Conservation (phyloP, 768 basidiomycete genomes). For the Leccinum aurantiacum region DNA sequence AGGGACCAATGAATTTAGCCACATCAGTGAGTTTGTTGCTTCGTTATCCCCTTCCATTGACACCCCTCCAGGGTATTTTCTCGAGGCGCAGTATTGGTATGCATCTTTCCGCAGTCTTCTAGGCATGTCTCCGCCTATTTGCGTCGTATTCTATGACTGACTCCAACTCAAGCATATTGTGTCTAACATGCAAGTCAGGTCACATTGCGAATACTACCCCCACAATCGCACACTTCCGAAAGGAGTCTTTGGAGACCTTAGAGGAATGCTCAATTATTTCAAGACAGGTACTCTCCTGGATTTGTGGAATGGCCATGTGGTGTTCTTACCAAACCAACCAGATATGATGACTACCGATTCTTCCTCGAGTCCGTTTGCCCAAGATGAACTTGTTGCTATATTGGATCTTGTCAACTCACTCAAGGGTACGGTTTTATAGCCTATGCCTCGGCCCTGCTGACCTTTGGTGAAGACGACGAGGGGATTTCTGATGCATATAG, state of each 20-base stretch:
- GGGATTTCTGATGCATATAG: conserved; percentile 2
- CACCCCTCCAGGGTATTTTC: conserved; percentile 7
- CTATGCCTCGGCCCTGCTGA: not conserved
- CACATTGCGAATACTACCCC: conserved; percentile 19
- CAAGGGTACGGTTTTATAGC: conserved; percentile 1
- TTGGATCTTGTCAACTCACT: conserved; percentile 16
- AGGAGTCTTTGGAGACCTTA: conserved; percentile 8
- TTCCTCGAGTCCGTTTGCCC: conserved; percentile 16
- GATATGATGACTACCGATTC: conserved; percentile 21
- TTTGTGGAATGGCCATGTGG: not conserved
- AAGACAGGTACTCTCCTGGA: conserved; percentile 7
- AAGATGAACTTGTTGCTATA: conserved; percentile 14
- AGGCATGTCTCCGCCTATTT: not conserved
- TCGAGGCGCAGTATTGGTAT: conserved; percentile 19
- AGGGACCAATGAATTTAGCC: conserved; percentile 4
- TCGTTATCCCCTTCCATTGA: not conserved
- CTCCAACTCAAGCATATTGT: not conserved
- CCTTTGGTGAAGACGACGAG: not conserved
- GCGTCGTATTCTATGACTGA: not conserved
- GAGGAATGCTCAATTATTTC: conserved; percentile 18
- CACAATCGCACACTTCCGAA: conserved; percentile 5
- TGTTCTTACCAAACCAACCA: not conserved
- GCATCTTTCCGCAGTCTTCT: not conserved
- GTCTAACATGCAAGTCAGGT: conserved; percentile 11
- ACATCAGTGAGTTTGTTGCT: conserved; percentile 13